Evolutionary conservation across 1,139 yeast species (phyloP), one percentile per base, ranked within the genome.

Genomic region (Kodamaea sp.): DNA sequence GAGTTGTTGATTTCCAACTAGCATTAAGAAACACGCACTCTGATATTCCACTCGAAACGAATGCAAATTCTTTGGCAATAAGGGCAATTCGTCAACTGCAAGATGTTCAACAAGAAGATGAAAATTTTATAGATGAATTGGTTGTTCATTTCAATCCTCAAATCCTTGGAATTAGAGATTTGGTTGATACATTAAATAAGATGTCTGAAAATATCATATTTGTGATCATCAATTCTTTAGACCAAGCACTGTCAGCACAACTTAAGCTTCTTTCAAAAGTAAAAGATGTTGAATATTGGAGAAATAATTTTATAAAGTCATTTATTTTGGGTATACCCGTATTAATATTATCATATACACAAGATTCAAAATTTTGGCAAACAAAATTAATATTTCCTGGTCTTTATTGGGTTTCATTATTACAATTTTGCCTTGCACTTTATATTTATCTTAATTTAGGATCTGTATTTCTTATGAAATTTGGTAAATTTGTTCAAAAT

Each of bases 201-300:
- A 47, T 69, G 7, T 40, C 42, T 3, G 41, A 35, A 2, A 52
- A 49, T 4, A 39, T 69, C 24, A 65, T 39, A 52, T 82, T 48
- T 73, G 70, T 57, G 56, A 62, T 69, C 10, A 41, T 65, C 27
- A 70, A 70, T 48, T 65, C 75, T 3, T 54, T 70, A 9, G 75
- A 70, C 51, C 75, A 67, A 46, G 58, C 73, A 7, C 59, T 78
- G 36, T 61, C 75, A 2, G 67, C 86, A 5, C 97, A 92, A 59
- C 62, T 90, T 30, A 79, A 78, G 34, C 61, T 85, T 3, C 67
- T 92, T 28, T 72, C 88, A 1, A 79, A 86, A 49, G 71, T 76
- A 8, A 79, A 81, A 50, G 97, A 90, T 48, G 82, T 87, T 31
- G 64, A 68, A 36, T 78, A 74, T 50, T 92, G 96, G 94, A 74